A percentile compares a stretch with the other conserved stretches of the same genome.
Evolutionary conservation across 495 filamentous ascomycete species (phyloP).

Genomic region (Parmelia sp.): DNA sequence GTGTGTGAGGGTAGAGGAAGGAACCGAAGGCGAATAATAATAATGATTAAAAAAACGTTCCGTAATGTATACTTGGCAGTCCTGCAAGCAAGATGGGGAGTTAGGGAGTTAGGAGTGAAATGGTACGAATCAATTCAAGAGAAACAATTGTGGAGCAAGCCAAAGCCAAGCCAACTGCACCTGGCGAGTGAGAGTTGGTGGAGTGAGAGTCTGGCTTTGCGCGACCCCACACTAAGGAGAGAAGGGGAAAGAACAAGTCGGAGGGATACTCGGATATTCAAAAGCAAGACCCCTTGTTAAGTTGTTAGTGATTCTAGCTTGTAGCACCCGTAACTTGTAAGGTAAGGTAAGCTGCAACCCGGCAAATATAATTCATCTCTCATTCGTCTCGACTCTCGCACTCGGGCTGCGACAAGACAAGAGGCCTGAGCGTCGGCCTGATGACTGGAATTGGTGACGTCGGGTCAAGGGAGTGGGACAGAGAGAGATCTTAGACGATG

Average conservation of each 20-base stretch:
- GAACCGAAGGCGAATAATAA: background rate
- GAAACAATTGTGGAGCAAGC: background rate
- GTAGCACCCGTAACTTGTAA: too few species aligned
- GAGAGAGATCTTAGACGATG: background rate
- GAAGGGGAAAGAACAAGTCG: background rate
- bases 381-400: background rate
- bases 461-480: too few species aligned
- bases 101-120: background rate
- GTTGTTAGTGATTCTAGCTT: too few species aligned
- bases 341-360: slow-evolving; percentile 10
- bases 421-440: slow-evolving; percentile 22
- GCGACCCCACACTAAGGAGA: slow-evolving; percentile 20
- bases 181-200: too few species aligned
- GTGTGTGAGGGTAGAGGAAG: too few species aligned
- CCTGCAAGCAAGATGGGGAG: background rate
- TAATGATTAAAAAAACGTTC: too few species aligned
- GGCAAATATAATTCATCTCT: slow-evolving; percentile 5
- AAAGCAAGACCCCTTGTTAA: too few species aligned
- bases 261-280: too few species aligned
- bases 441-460: background rate
- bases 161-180: slow-evolving; percentile 13
- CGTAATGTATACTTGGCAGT: background rate
- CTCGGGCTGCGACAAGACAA: background rate
- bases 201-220: too few species aligned
- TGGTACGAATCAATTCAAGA: background rate